Evolutionary conservation across 805 yeast genomes (phyloP), one percentile per base, ranked within the genome.

Genomic region (Candida dajiaensis): DNA sequence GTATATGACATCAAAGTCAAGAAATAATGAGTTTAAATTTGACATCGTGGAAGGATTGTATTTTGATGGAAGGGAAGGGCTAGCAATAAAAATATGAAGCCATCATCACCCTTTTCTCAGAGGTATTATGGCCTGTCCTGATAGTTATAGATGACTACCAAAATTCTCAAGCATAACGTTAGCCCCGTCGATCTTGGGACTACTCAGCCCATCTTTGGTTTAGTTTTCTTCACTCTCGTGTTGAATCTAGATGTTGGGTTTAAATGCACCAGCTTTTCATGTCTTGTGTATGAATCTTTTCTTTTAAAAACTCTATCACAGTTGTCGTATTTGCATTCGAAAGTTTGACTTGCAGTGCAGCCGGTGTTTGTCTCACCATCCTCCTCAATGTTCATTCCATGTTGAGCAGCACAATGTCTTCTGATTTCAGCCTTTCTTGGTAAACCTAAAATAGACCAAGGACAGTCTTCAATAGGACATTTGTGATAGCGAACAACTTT

Each of bases 201-300:
- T 12, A 25, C 11, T 25, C 12, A 10, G 10, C 10, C 28, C 10
- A 12, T 8, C 12, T 33, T 33, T 18, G n/a, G 13, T 33, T 33
- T 33, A 4, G 36, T 2, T 33, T 42, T 48, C 38, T 40, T 39
- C 23, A 55, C 47, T 38, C 71, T 55, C 48, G 56, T 68, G 51
- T 72, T 73, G 55, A 72, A 72, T 19, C 76, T 51, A 19, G 74
- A 69, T 5, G 61, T 54, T 7, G 55, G 54, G 43, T 71, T 70
- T 20, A 63, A 54, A 55, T 79, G 83, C 13, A 77, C 81, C 48
- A 78, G 64, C 42, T 70, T 69, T 25, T 67, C 67, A 54, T 80
- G 86, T 51, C 85, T 68, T 38, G 67, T 70, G 46, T 73, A 66
- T 1, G 83, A 74, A 57, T 80, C 85, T 44, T 70, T 71, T 42